phyloP scores from a whole-genome alignment of 2,329 filamentous ascomycete genomes.

The Colletotrichum chrysophilum region DNA sequence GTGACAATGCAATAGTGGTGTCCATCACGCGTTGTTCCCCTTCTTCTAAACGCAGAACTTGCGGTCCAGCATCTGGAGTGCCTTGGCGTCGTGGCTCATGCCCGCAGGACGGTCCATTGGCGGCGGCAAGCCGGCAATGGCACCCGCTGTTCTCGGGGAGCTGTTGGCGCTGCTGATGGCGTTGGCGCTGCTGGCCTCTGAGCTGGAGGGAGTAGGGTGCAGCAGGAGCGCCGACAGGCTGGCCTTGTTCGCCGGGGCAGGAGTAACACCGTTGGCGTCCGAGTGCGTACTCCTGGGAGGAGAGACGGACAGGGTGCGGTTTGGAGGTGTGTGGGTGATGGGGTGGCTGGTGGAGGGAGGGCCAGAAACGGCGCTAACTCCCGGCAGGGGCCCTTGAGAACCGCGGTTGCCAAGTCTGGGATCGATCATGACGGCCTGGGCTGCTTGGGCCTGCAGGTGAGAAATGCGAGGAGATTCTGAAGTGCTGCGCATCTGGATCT shows the following conservation, averaged over 20 bases:
- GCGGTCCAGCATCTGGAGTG: slow-evolving; percentile 69
- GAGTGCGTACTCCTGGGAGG: slow-evolving; percentile 49
- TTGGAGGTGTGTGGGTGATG: slow-evolving; percentile 45
- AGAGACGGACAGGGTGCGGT: slow-evolving; percentile 51
- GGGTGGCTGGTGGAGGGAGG: slow-evolving; percentile 38
- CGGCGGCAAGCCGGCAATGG: slow-evolving; percentile 56
- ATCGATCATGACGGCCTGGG: slow-evolving; percentile 46
- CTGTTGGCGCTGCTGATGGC: slow-evolving; percentile 48
- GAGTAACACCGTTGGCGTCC: slow-evolving; percentile 27
- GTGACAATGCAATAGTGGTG: not conserved
- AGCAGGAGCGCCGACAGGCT: slow-evolving; percentile 55
- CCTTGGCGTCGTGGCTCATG: slow-evolving; percentile 66
- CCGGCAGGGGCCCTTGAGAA: slow-evolving; percentile 48
- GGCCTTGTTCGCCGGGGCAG: slow-evolving; percentile 41
- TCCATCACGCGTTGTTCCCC: not conserved
- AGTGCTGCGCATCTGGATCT: slow-evolving; percentile 12
- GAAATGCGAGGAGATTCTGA: slow-evolving; percentile 50
- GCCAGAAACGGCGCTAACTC: slow-evolving; percentile 7
- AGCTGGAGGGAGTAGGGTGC: slow-evolving; percentile 53
- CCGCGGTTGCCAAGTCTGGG: slow-evolving; percentile 41
- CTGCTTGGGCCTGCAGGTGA: slow-evolving; percentile 47
- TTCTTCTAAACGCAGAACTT: slow-evolving; percentile 49
- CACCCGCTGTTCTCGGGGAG: slow-evolving; percentile 51
- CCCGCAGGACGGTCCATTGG: slow-evolving; percentile 59
- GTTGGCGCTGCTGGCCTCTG: slow-evolving; percentile 51